These are phyloP conservation scores for Ciborinia camelliae DNA, from an alignment of 2,329 filamentous ascomycete genomes.

Conservation along the genomic window DNA sequence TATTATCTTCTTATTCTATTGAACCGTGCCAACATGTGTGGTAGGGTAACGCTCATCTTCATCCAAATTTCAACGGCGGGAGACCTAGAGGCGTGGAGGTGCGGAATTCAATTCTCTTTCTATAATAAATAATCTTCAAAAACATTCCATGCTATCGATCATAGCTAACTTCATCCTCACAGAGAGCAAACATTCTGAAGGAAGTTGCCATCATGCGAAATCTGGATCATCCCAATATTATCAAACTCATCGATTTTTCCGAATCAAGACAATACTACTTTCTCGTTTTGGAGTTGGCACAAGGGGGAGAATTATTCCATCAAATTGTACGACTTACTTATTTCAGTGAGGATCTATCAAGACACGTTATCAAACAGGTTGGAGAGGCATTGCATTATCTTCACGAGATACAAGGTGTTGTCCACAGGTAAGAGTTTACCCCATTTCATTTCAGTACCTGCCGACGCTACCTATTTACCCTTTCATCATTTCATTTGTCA, in stretches of 20 bases:
- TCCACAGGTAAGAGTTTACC: constrained; percentile 73
- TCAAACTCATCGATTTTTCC: constrained; percentile 88
- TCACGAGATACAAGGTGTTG: constrained; percentile 91
- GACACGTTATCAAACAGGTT: constrained; percentile 92
- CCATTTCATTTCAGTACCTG: too few species aligned
- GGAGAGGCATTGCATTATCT: constrained; percentile 92
- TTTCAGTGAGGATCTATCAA: constrained; percentile 92
- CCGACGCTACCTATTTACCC: too few species aligned
- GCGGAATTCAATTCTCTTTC: constrained; percentile 49
- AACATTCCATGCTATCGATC: neutral
- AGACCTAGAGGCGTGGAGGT: constrained; percentile 96
- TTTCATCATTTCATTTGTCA: too few species aligned
- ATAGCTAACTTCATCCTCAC: constrained; percentile 25
- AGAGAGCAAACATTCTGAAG: constrained; percentile 97
- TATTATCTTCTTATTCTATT: constrained; percentile 31
- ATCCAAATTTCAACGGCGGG: constrained; percentile 95
- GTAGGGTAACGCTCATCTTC: constrained; percentile 88
- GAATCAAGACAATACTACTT: constrained; percentile 96
- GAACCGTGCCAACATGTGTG: constrained; percentile 53
- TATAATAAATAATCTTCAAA: constrained; percentile 1
- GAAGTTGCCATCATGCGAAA: constrained; percentile 99
- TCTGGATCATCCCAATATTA: constrained; percentile 92
- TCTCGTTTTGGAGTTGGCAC: constrained; percentile 91
- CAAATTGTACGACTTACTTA: constrained; percentile 98
- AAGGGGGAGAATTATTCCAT: constrained; percentile 95